Base-by-base conservation (phyloP, 164 flowering plant species). In the Vitis labrusca region DNA sequence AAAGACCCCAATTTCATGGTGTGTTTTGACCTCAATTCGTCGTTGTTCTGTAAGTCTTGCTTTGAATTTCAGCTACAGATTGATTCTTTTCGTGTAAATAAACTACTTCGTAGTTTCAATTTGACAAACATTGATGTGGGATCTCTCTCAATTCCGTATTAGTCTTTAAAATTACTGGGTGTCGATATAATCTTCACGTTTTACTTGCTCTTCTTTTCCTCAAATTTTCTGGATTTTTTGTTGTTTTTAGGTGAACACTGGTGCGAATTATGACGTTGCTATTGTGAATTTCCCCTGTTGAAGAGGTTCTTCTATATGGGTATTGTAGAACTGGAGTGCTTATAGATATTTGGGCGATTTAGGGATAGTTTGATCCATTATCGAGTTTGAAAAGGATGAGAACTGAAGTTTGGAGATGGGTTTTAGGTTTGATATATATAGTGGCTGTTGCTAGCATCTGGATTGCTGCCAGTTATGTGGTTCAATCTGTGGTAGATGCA, bases 381-480 rank as follows among this genome's bases (percentile, higher is more conserved):
- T 19, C 29, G 61, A 74, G 51, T 57, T 60, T 9, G 16, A 50
- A 47, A 69, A 51, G 53, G 3, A 72, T 69, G 81, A 50, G 13
- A 1, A 71, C 65, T 66, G 14, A 78, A 69, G 61, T 55, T 59
- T 64, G 78, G 92, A 89, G 78, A 83, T 92, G 97, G 99, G 80
- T 72, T 73, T 75, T 96, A 64, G 98, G 99, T 61, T 77, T 90
- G 75, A 64, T 59, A 53, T 96, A 91, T 69, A 93, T 91, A 75
- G 56, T 90, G 56, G 75, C 85, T 1, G 97, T 93, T 16, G 97
- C 97, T 5, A 63, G 71, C 9, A 96, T 96, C 15, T 93, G 98
- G 99, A 89, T 91, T 71, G 94, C 95, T 59, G 93, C 97, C 19
- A 91, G 97, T 71, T 91, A 81, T 74, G 92, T 96, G 49, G 98